Base-by-base conservation (phyloP, 495 filamentous ascomycete genomes). In the Aspergillus nidulans region DNA sequence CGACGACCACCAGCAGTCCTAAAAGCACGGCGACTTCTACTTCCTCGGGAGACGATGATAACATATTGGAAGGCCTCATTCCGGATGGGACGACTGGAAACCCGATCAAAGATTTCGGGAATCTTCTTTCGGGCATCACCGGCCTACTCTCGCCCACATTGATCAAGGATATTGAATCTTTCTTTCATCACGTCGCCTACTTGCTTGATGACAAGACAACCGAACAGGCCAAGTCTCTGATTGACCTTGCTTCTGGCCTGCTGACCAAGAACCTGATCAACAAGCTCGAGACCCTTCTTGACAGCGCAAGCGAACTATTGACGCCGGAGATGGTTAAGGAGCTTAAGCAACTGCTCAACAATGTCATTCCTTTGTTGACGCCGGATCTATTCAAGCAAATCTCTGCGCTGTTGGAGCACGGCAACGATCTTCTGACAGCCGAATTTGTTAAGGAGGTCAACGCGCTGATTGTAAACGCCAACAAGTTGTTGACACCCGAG, bases 131-230 rank as follows among this genome's bases (percentile, higher is more conserved):
- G 34, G 72, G 77, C 7, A 38, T 77, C 16, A 56, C 65, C 2
- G 73, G 73, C 19, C 65, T 79, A 26, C 68, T 79, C 9, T 67
- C 71, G 8, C 66, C 68, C 16, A 74, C 66, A 34, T 68, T 65
- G 53, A 66, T 73, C 19, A 61, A 61, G 45, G 65, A 73, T 54
- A 55, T 81, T n/a, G 69, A 73, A 16, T 70, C 70, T 13, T 74
- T 81, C 47, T 67, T 81, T 41, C 62, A 73, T 36, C 71, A 79
- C 47, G 62, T 78, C 19, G 65, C 69, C 15, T 69, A 69, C 38
- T 64, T 79, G 20, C 64, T 81, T 8, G 73, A 77, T 48, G 69
- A 74, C 45, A 63, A 63, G 49, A 69, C 66, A 6, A 73, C 70
- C 13, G 53, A 63, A 6, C 68, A 78, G 55, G 65, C 68, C 30